These are phyloP conservation scores for Lagenaria siceraria DNA, from an alignment of 306 rosid species.

Conservation along the genomic window DNA sequence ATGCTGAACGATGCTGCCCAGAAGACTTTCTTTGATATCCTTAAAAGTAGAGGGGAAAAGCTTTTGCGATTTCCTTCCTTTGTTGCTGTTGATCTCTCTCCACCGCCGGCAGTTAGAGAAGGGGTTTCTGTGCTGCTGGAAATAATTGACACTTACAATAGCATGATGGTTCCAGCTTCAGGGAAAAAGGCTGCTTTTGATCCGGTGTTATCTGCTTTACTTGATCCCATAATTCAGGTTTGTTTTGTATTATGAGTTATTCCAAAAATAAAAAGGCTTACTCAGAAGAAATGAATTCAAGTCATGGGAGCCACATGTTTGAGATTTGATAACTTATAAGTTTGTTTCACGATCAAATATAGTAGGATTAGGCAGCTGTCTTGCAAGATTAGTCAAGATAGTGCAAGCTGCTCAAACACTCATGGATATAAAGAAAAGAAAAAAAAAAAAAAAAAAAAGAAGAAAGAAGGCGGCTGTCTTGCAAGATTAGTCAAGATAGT, in stretches of 20 bases:
- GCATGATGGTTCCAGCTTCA: constrained; percentile 82
- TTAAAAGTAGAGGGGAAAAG: constrained; percentile 81
- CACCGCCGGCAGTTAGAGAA: constrained; percentile 94
- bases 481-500: neutral
- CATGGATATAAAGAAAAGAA: neutral
- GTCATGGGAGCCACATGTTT: neutral
- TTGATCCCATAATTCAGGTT: constrained; percentile 94
- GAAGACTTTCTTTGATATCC: constrained; percentile 84
- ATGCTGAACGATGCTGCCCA: constrained; percentile 81
- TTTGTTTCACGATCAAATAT: neutral
- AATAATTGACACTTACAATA: constrained; percentile 65
- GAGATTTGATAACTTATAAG: neutral
- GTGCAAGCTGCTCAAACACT: neutral
- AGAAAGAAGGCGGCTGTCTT: neutral
- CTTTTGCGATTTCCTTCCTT: constrained; percentile 89
- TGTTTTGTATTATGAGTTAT: neutral
- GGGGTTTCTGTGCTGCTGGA: constrained; percentile 89
- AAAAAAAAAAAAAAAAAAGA: neutral
- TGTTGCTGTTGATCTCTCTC: constrained; percentile 91
- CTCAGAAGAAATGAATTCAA: neutral
- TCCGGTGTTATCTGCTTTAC: constrained; percentile 77
- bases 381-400: neutral
- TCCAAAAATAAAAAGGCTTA: neutral
- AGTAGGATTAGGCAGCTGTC: neutral
- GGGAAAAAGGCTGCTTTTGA: constrained; percentile 66